Evolutionary conservation across 805 yeast genomes (phyloP).

Genomic region (Metschnikowia vanudenii): DNA sequence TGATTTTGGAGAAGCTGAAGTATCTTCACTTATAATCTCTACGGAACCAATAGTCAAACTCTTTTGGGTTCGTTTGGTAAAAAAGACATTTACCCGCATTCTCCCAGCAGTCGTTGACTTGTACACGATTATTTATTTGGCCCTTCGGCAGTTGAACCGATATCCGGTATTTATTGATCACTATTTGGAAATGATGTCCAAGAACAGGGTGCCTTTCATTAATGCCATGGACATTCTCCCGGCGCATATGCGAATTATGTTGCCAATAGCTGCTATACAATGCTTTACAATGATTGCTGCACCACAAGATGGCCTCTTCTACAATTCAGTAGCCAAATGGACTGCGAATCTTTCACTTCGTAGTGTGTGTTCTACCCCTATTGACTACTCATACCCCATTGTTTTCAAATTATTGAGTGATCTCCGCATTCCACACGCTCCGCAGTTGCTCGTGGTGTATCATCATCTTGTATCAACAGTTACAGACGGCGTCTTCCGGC

Average conservation of each 20-base stretch:
- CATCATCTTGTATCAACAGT: slow-evolving; percentile 19
- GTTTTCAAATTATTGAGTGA: slow-evolving; percentile 43
- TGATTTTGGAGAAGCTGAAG: neutral
- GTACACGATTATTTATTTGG: slow-evolving; percentile 47
- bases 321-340: slow-evolving; percentile 20
- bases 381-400: slow-evolving; percentile 33
- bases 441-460: slow-evolving; percentile 44
- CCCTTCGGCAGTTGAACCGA: slow-evolving; percentile 44
- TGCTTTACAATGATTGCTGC: slow-evolving; percentile 40
- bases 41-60: slow-evolving; percentile 23
- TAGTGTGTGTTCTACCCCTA: slow-evolving; percentile 14
- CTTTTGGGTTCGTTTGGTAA: slow-evolving; percentile 31
- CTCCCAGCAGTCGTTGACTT: slow-evolving; percentile 29
- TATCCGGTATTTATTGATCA: slow-evolving; percentile 52
- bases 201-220: slow-evolving; percentile 50
- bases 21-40: slow-evolving; percentile 2
- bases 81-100: neutral
- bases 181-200: slow-evolving; percentile 40
- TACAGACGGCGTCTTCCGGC: slow-evolving; percentile 10
- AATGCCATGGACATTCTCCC: slow-evolving; percentile 44
- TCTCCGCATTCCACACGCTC: slow-evolving; percentile 46
- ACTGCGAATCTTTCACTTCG: slow-evolving; percentile 6
- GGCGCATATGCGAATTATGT: slow-evolving; percentile 22
- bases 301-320: slow-evolving; percentile 40
- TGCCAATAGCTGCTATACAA: slow-evolving; percentile 33